Evolutionary conservation across 2,329 filamentous ascomycete genomes (phyloP).

Genomic region (Colletotrichum paranaense): DNA sequence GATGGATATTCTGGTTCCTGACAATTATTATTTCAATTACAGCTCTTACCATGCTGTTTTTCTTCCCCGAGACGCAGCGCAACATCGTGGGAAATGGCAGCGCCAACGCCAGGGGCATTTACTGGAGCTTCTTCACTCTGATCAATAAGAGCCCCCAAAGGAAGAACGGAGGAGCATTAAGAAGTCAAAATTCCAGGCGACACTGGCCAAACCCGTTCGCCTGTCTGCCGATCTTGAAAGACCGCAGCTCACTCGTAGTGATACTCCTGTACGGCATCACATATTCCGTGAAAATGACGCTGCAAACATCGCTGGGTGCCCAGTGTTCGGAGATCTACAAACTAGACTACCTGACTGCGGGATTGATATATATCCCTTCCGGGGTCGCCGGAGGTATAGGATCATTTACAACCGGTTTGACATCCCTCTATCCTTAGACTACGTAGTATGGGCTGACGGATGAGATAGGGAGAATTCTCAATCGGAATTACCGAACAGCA

Average conservation of each 20-base stretch:
- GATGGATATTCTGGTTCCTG: slow-evolving; percentile 65
- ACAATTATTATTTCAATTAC: slow-evolving; percentile 52
- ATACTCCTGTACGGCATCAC: slow-evolving; percentile 33
- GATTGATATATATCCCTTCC: slow-evolving; percentile 35
- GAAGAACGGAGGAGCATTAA: neutral
- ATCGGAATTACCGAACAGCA: neutral
- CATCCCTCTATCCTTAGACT: neutral
- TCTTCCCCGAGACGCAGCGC: slow-evolving; percentile 58
- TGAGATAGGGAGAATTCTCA: neutral
- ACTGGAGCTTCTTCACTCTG: neutral
- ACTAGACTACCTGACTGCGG: slow-evolving; percentile 32
- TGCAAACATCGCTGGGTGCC: slow-evolving; percentile 11
- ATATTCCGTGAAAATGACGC: slow-evolving; percentile 28
- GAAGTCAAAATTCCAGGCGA: neutral
- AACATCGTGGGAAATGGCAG: slow-evolving; percentile 46
- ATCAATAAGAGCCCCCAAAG: neutral
- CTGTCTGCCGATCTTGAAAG: neutral
- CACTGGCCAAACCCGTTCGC: neutral
- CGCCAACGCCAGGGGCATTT: neutral
- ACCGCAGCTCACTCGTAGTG: neutral
- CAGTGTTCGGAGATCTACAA: slow-evolving; percentile 34
- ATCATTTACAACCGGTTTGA: neutral
- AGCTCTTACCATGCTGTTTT: slow-evolving; percentile 50
- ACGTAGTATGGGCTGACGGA: neutral
- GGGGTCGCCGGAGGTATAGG: slow-evolving; percentile 20